These are phyloP conservation scores for Gliomastix tumulicola DNA, from an alignment of 2,329 filamentous ascomycete species.

Conservation along the genomic window DNA sequence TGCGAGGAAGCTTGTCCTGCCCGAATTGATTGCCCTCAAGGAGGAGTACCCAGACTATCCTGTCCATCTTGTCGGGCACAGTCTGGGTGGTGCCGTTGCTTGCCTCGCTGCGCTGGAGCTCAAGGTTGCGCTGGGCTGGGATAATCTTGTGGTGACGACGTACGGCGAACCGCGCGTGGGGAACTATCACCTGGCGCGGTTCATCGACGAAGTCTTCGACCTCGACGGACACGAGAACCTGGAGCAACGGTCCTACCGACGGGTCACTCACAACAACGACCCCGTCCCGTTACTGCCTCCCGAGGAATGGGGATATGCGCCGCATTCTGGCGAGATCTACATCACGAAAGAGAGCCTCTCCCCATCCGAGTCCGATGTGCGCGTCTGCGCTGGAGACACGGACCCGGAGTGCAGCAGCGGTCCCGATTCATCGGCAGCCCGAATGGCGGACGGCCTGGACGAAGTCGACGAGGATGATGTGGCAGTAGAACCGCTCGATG, in stretches of 20 bases:
- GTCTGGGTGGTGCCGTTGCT: slow-evolving; percentile 86
- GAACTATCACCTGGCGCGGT: slow-evolving; percentile 47
- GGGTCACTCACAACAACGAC: slow-evolving; percentile 81
- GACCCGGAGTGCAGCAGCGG: slow-evolving; percentile 60
- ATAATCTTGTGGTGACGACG: slow-evolving; percentile 71
- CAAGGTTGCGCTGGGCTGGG: slow-evolving; percentile 62
- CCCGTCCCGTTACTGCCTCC: slow-evolving; percentile 85
- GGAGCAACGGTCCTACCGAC: slow-evolving; percentile 49
- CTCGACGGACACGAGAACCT: slow-evolving; percentile 23
- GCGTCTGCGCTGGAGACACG: slow-evolving; percentile 61
- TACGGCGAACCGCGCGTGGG: slow-evolving; percentile 80
- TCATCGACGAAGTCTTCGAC: slow-evolving; percentile 45
- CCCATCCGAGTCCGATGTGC: slow-evolving; percentile 62
- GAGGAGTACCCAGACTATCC: slow-evolving; percentile 61
- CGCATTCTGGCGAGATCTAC: slow-evolving; percentile 83
- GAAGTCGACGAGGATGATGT: too few species aligned
- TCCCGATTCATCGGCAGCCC: too few species aligned
- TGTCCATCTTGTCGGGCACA: slow-evolving; percentile 80
- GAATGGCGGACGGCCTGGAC: too few species aligned
- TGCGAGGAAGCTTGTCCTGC: slow-evolving; percentile 63
- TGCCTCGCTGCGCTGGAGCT: slow-evolving; percentile 81
- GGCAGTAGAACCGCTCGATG: too few species aligned
- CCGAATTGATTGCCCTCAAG: slow-evolving; percentile 53
- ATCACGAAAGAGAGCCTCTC: slow-evolving; percentile 68
- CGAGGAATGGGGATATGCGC: slow-evolving; percentile 77